Percentiles rank a stretch among this genome's conserved stretches.
Conservation (phyloP, 345 rosid species). For the Hibiscus syriacus region DNA sequence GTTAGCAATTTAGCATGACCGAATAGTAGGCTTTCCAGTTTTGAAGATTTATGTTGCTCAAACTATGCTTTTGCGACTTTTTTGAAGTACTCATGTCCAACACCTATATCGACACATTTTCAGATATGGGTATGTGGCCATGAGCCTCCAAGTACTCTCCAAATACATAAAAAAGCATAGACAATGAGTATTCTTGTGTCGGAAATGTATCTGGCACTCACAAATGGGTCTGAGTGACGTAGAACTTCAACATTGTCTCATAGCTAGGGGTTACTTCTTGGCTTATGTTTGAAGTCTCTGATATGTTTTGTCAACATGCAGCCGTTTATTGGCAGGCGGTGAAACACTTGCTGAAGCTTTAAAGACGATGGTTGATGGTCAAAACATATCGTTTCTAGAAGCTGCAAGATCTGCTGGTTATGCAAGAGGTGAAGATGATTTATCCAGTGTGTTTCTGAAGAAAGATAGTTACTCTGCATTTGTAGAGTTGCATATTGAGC, state of each 20-base stretch:
- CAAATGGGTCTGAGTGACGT: background rate
- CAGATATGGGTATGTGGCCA: background rate
- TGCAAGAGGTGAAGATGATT: slow-evolving; percentile 45
- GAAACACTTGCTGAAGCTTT: slow-evolving; percentile 49
- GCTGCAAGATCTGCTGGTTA: slow-evolving; percentile 89
- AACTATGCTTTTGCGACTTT: background rate
- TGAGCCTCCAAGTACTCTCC: background rate
- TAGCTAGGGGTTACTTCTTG: background rate
- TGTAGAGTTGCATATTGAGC: slow-evolving; percentile 92
- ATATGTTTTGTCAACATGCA: slow-evolving; percentile 25
- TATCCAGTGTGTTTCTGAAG: slow-evolving; percentile 53
- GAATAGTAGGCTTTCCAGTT: background rate
- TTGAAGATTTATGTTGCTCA: background rate
- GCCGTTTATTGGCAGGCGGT: slow-evolving; percentile 81
- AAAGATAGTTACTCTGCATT: slow-evolving; percentile 76
- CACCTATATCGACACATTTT: background rate
- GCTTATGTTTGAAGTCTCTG: slow-evolving; percentile 10
- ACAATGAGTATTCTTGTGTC: background rate
- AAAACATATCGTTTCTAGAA: slow-evolving; percentile 68
- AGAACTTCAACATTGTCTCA: background rate
- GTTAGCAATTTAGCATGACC: slow-evolving; percentile 34
- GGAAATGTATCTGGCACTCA: background rate
- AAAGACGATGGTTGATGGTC: slow-evolving; percentile 57
- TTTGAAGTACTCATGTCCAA: background rate
- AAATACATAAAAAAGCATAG: background rate